Evolutionary conservation across 2,329 filamentous ascomycete genomes (phyloP).

Genomic region (Trichoderma sp.): DNA sequence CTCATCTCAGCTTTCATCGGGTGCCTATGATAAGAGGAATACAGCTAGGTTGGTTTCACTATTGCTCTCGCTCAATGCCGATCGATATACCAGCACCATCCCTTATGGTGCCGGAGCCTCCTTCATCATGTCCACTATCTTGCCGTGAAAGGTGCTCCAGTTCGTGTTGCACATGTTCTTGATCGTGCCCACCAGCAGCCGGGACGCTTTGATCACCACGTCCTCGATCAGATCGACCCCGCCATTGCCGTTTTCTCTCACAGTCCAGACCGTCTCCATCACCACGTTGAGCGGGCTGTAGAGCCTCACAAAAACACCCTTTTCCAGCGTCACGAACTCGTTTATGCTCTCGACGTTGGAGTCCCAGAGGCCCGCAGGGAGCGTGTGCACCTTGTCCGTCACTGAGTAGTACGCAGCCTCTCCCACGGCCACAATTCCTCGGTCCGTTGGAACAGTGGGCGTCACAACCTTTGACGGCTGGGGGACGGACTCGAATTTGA

Average conservation of each 20-base stretch:
- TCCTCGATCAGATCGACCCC: conserved; percentile 51
- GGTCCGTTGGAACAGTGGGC: conserved; percentile 36
- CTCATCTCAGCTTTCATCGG: too few relatives aligned
- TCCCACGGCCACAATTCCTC: conserved; percentile 31
- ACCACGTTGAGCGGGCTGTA: conserved; percentile 52
- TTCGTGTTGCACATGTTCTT: conserved; percentile 54
- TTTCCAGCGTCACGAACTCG: conserved; percentile 54
- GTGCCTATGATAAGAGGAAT: too few relatives aligned
- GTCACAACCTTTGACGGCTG: conserved; percentile 32
- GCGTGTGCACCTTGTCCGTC: conserved; percentile 52
- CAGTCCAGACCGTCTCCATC: conserved; percentile 57
- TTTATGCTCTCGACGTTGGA: conserved; percentile 55
- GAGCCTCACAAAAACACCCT: conserved; percentile 55
- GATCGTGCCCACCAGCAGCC: conserved; percentile 51
- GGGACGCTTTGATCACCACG: conserved; percentile 52
- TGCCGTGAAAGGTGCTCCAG: conserved; percentile 54
- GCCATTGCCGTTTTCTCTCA: conserved; percentile 37
- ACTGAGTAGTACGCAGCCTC: conserved; percentile 49
- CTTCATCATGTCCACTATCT: conserved; percentile 19
- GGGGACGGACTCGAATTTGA: conserved; percentile 44
- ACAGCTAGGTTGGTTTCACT: too few relatives aligned
- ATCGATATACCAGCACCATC: neutral
- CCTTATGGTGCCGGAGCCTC: neutral
- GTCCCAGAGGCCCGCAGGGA: conserved; percentile 59
- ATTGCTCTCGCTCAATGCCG: neutral